These are phyloP conservation scores for Iris pallida DNA, from an alignment of 116 monocot genomes.

Conservation along the genomic window DNA sequence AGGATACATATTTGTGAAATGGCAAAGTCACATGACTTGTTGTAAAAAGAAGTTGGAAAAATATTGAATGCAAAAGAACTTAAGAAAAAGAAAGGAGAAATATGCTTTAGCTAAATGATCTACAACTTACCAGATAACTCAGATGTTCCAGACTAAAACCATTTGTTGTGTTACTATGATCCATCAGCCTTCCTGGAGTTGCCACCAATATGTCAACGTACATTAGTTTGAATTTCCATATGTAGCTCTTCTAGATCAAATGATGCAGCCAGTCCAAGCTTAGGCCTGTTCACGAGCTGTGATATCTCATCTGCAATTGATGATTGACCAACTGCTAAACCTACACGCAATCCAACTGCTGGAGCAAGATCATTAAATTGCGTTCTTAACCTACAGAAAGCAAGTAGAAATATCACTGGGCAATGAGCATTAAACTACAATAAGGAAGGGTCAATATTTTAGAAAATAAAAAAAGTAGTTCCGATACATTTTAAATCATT, in stretches of 20 bases:
- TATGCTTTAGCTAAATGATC: no score
- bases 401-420: not conserved
- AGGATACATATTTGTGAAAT: no score
- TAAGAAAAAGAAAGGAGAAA: no score
- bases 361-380: slow-evolving; percentile 77
- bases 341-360: slow-evolving; percentile 74
- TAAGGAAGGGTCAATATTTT: no score
- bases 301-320: slow-evolving; percentile 85
- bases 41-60: no score
- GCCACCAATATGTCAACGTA: slow-evolving; percentile 93
- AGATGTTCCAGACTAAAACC: slow-evolving; percentile 92
- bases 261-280: slow-evolving; percentile 40
- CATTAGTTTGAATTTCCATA: slow-evolving; percentile 44
- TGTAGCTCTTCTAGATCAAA: slow-evolving; percentile 59
- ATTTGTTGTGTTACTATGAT: slow-evolving; percentile 85
- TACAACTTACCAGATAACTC: slow-evolving; percentile 67
- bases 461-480: no score
- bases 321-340: slow-evolving; percentile 92
- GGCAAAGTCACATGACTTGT: no score
- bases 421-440: no score
- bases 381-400: slow-evolving; percentile 68
- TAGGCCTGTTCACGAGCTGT: slow-evolving; percentile 54
- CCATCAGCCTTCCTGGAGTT: slow-evolving; percentile 95
- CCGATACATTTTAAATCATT: no score
- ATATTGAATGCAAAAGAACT: no score